Evolutionary conservation across 2,329 filamentous ascomycete genomes (phyloP).

Genomic region (Fusarium euwallaceae): DNA sequence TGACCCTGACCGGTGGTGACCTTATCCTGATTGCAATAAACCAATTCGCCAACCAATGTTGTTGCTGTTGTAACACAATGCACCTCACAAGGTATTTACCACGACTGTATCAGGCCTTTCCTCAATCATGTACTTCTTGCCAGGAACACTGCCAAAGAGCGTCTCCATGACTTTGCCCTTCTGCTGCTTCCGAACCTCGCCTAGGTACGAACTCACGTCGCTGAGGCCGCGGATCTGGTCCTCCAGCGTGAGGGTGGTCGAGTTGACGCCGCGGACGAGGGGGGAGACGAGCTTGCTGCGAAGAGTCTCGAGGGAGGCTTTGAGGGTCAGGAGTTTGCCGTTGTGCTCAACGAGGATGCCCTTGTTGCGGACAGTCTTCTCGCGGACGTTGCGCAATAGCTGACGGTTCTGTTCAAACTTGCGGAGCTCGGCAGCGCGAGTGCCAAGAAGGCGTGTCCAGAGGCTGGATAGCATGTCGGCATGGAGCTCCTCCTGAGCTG

Average conservation of each 20-base stretch:
- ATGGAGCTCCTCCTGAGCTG: constrained; percentile 83
- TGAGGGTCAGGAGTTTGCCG: constrained; percentile 83
- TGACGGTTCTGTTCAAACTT: constrained; percentile 94
- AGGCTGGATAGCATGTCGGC: constrained; percentile 85
- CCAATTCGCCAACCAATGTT: neutral
- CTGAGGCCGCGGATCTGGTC: constrained; percentile 88
- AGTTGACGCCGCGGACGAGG: constrained; percentile 78
- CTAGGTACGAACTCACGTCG: constrained; percentile 83
- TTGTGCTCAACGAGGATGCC: constrained; percentile 89
- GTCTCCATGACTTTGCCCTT: constrained; percentile 87
- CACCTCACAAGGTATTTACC: constrained; percentile 28
- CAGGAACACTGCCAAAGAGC: constrained; percentile 70
- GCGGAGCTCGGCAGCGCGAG: constrained; percentile 78
- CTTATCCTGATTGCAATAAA: neutral
- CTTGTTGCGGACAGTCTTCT: constrained; percentile 89
- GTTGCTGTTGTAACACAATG: neutral
- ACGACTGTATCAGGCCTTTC: constrained; percentile 40
- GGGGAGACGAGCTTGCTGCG: constrained; percentile 87
- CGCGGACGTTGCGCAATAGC: constrained; percentile 82
- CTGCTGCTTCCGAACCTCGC: constrained; percentile 80
- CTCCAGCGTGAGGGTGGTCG: constrained; percentile 80
- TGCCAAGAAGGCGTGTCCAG: constrained; percentile 87
- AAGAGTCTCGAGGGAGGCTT: constrained; percentile 88
- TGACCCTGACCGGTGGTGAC: neutral
- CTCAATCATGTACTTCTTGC: constrained; percentile 51